Evolutionary conservation across 2,329 filamentous ascomycete species (phyloP).

Genomic region (Alternaria sp.): DNA sequence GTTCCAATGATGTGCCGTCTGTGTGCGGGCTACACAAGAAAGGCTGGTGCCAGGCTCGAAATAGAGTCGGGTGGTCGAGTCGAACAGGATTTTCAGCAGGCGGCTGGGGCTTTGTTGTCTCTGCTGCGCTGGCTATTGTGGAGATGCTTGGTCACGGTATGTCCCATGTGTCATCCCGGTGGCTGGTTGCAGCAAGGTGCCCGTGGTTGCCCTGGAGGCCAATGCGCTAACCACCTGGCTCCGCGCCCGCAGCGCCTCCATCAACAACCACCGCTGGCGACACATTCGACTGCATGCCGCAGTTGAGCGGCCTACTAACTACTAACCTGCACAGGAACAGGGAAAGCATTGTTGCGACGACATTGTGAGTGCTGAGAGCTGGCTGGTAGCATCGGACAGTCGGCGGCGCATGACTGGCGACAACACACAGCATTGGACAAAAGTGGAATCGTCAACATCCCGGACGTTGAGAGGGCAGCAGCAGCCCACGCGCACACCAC

Average conservation of each 20-base stretch:
- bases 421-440: conserved; percentile 31
- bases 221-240: conserved; percentile 23
- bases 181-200: conserved; percentile 13
- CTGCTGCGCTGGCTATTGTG: conserved; percentile 15
- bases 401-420: conserved; percentile 37
- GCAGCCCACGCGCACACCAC: conserved; percentile 23
- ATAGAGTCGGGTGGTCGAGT: neutral
- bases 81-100: conserved; percentile 1
- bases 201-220: conserved; percentile 21
- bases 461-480: conserved; percentile 22
- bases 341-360: conserved; percentile 18
- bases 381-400: conserved; percentile 25
- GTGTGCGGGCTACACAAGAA: neutral
- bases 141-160: conserved; percentile 7
- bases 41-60: neutral
- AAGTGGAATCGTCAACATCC: conserved; percentile 29
- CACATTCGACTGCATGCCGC: conserved; percentile 35
- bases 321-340: conserved; percentile 47
- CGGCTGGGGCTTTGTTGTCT: conserved; percentile 5
- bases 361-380: conserved; percentile 14
- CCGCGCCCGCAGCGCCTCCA: conserved; percentile 19
- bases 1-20: neutral
- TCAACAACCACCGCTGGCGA: conserved; percentile 37
- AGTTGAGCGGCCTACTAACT: conserved; percentile 36
- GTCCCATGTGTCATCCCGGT: conserved; percentile 14